These are phyloP conservation scores for Saitozyma sp. DNA, from an alignment of 768 basidiomycete genomes.

Conservation along the genomic window DNA sequence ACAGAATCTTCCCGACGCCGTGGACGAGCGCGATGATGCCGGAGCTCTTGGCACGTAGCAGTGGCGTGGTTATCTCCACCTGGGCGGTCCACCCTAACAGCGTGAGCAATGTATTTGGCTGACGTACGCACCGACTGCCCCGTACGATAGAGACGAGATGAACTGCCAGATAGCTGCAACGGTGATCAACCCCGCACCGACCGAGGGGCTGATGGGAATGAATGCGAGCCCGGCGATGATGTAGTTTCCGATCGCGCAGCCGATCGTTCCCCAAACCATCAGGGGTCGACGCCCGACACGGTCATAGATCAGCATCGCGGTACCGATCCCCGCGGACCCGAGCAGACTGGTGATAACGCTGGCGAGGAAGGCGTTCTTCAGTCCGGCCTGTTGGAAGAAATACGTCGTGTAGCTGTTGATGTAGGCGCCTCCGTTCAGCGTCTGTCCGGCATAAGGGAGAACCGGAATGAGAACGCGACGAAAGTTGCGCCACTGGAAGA, in stretches of 20 bases:
- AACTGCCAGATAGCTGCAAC: constrained; percentile 7
- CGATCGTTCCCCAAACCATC: constrained; percentile 9
- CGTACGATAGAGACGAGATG: constrained; percentile 11
- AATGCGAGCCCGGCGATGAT: constrained; percentile 13
- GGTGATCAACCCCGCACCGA: constrained; percentile 14
- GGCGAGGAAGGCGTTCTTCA: constrained; percentile 16
- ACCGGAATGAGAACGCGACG: constrained; percentile 13
- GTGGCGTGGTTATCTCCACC: constrained; percentile 26
- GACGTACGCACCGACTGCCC: background rate
- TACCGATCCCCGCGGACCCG: no score
- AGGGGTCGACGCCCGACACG: constrained; percentile 24
- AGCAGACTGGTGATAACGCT: no score
- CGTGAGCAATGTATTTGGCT: no score
- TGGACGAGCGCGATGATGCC: constrained; percentile 21
- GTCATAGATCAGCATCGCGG: no score
- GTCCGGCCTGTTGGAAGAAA: constrained; percentile 19
- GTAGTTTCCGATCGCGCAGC: background rate
- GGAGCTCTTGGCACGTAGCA: constrained; percentile 25
- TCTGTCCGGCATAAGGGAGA: background rate
- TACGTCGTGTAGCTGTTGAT: constrained; percentile 9
- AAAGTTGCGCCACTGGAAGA: constrained; percentile 14
- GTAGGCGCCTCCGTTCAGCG: background rate
- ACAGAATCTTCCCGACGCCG: constrained; percentile 16
- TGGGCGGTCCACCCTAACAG: constrained; percentile 19
- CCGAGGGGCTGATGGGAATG: background rate